Evolutionary conservation across 495 filamentous ascomycete species (phyloP), one percentile per base, ranked within the genome.

Genomic region (Annulohypoxylon nitens): DNA sequence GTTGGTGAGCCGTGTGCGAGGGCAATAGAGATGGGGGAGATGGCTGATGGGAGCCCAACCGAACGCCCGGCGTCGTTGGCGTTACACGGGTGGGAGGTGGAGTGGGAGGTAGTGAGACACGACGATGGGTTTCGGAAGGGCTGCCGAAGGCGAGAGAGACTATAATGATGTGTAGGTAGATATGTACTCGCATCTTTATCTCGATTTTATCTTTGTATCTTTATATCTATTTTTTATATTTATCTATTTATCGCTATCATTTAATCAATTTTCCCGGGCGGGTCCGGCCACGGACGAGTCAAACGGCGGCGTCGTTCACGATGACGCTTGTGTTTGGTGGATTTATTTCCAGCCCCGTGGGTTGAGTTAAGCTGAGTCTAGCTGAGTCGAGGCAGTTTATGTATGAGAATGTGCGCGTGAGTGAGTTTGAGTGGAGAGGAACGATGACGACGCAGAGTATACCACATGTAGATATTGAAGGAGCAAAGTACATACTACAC

Each of bases 331-430:
- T 47, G 20, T 45, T 2, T 37, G 39, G 39, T 41, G 18, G 58
- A 45, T 30, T 51, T 20, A 30, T 61, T 50, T 54, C 23, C 60
- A 48, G 45, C 43, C 11, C 41, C 60, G 26, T 51, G 43, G 26
- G 41, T 63, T 47, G 61, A 36, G 55, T 61, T 61, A 41, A 65
- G 69, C 55, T 66, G 61, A 71, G 69, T 54, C 45, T 48, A 70
- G 53, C 41, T 12, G 18, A 61, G 45, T 43, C n/a, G 53, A 26
- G 30, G 34, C 12, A 12, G 50, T 6, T 26, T 51, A n/a, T n/a
- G 25, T 51, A 7, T n/a, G 11, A 48, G 16, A 26, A 50, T n/a
- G 20, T 43, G 61, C 48, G 48, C 25, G 50, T 45, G 37, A 39
- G 33, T 64, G 34, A 26, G 47, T 33, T 41, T 18, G 25, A 39